Base-by-base conservation (phyloP, 164 flowering plant genomes). In the Chimonanthus praecox region DNA sequence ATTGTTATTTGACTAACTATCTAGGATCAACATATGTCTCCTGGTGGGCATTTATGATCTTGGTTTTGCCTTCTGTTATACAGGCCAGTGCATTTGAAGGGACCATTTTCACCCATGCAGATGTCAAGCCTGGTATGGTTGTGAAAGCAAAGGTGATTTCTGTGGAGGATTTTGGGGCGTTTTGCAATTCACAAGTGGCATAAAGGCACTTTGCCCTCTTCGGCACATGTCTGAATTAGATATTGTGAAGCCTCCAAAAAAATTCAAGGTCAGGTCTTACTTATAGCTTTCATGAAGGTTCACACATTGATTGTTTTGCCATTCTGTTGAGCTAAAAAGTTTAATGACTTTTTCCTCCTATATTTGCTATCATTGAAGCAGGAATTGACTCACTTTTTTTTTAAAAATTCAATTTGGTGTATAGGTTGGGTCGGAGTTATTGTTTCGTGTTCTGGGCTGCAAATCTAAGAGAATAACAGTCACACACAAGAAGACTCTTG, bases 181-280 rank as follows among this genome's bases (percentile, higher is more conserved):
- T 92, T 47, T 96, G 77, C 97, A 90, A 80, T 82, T 96, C 73
- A 80, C 94, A 51, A 83, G 92, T 74, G 98, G 98, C 72, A 81
- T 96, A 74, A 96, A 96, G 87, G 99, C 99, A 58, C 92, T 92
- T 66, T 96, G 99, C 71, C 99, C 99, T 70, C 88, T 92, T 73
- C 88, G 81, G 6, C 99, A 96, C 77, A 96, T 94, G 99, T 92
- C 99, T 62, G 99, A 96, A 78, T 83, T 88, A 82, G 98, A 92
- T 64, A 83, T 90, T 74, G 82, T 78, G 5, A 96, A 90, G 76
- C 99, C 98, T 76, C 61, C 88, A 58, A 90, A 89, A 78, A 96
- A 94, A 68, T 94, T 96, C 76, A 85, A 92, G 97, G 99, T 95
- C 7, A 45, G 65, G 49, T 49, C 44, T 16, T 20, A 48, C n/a